Evolutionary conservation across 352 stramenopile species (phyloP), one percentile per base, ranked within the genome.

Genomic region (Globisporangium ultimum): DNA sequence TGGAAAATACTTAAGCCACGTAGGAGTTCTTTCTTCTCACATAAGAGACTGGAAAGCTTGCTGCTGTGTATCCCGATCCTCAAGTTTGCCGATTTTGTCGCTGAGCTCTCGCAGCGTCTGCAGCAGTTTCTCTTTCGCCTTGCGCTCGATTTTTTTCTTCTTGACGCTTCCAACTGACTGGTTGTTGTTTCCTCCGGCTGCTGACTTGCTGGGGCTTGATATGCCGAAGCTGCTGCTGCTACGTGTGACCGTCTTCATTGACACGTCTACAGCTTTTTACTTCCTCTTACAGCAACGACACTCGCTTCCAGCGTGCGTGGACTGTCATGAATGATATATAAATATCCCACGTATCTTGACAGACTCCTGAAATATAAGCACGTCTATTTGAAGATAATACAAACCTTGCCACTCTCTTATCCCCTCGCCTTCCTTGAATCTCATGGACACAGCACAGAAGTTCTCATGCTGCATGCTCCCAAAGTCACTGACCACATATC

Each of bases 1-100:
- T 4, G 8, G 15, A 10, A 54, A 22, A 42, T 20, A 43, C 53
- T 47, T 18, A 10, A 12, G 21, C 15, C 13, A 42, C n/a, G 41
- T 43, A 10, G 8, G 21, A 51, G 11, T 24, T 5, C 9, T 2
- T 17, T 1, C 4, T 18, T 43, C 64, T 22, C 50, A 88, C 78
- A 88, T 57, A 13, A 87, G 63, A 0, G 59, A 64, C 1, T 63
- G 56, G 40, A 88, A 88, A 5, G 80, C 74, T 66, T 79, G 72
- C 9, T 87, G 80, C 51, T 89, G 80, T 1, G 78, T 90, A 46
- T 90, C 80, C 17, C 73, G 71, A 42, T 90, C 78, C 57, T 90
- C 78, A 6, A 90, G 64, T 13, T 76, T 79, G 8, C 74, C 70
- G n/a, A 90, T 77, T 53, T 69, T 51, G 21, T 69, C 55, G 46